Conservation (phyloP, 2,329 filamentous ascomycete species). For the Cordyceps tenuipes region DNA sequence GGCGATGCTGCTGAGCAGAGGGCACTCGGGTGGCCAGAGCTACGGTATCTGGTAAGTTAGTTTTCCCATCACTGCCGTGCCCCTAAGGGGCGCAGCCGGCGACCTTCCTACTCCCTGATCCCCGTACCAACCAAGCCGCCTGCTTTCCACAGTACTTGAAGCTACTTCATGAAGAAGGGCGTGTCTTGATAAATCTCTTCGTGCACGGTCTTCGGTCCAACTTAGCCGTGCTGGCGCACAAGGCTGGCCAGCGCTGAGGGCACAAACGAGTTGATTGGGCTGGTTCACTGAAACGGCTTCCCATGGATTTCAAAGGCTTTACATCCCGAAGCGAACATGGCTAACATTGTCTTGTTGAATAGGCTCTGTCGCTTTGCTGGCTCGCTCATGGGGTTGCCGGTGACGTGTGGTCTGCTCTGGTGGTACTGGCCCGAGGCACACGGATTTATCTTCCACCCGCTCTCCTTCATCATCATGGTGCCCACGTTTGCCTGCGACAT, state of each 20-base stretch:
- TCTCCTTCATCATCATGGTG: conserved; percentile 34
- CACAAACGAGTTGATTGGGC: background rate
- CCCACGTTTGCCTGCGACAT: conserved; percentile 34
- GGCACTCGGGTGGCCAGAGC: conserved; percentile 39
- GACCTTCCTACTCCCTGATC: background rate
- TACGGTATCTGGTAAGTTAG: conserved; percentile 42
- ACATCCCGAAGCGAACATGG: too few relatives aligned
- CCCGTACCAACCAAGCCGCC: background rate
- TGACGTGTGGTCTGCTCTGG: conserved; percentile 34
- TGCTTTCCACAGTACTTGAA: background rate
- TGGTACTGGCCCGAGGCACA: conserved; percentile 44
- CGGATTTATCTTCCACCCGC: conserved; percentile 35
- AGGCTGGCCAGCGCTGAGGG: too few relatives aligned
- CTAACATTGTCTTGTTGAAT: background rate
- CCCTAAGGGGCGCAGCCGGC: background rate
- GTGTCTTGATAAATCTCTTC: background rate
- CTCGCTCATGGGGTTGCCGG: conserved; percentile 32
- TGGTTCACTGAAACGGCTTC: background rate
- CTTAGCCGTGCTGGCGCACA: background rate
- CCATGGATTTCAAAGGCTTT: too few relatives aligned
- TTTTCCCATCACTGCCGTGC: too few relatives aligned
- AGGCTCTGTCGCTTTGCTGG: conserved; percentile 38
- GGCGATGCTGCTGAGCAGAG: conserved; percentile 35
- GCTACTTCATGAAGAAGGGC: background rate
- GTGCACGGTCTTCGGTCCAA: background rate